These are phyloP conservation scores for Fusarium aywerte DNA, from an alignment of 2,329 filamentous ascomycete species.

Conservation along the genomic window DNA sequence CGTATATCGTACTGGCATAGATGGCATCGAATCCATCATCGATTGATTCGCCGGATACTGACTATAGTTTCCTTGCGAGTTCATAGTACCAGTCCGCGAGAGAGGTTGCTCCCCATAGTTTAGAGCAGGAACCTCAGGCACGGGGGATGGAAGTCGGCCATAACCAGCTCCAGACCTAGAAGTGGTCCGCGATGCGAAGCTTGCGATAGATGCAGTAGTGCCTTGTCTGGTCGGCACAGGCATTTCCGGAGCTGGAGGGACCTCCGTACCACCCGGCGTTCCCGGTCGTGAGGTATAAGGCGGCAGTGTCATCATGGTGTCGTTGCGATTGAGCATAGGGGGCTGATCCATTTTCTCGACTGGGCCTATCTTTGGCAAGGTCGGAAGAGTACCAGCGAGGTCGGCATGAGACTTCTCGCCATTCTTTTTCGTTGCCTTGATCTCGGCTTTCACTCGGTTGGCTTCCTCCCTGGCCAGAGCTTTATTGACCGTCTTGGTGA, in stretches of 20 bases:
- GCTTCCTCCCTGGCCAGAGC: constrained; percentile 82
- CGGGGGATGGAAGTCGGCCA: constrained; percentile 52
- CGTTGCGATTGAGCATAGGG: constrained; percentile 68
- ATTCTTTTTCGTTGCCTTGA: constrained; percentile 63
- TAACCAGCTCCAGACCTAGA: constrained; percentile 66
- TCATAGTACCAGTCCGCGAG: constrained; percentile 50
- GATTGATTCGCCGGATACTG: constrained; percentile 34
- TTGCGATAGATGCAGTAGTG: constrained; percentile 69
- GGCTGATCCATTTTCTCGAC: constrained; percentile 61
- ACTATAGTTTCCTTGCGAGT: constrained; percentile 51
- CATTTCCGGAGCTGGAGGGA: constrained; percentile 62
- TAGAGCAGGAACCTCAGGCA: constrained; percentile 49
- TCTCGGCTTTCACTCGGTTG: constrained; percentile 63
- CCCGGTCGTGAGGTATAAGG: constrained; percentile 69
- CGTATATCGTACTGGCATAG: constrained; percentile 41
- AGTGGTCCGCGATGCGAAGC: constrained; percentile 72
- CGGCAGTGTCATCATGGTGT: constrained; percentile 71
- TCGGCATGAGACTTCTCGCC: constrained; percentile 62
- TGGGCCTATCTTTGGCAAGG: constrained; percentile 57
- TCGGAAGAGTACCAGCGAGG: constrained; percentile 75
- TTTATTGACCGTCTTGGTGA: constrained; percentile 87
- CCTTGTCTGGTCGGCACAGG: constrained; percentile 59
- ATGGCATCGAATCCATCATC: constrained; percentile 16
- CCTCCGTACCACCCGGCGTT: constrained; percentile 64
- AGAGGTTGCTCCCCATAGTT: constrained; percentile 44